Conservation (phyloP, 2,329 filamentous ascomycete species). For the Talaromyces rugulosus region DNA sequence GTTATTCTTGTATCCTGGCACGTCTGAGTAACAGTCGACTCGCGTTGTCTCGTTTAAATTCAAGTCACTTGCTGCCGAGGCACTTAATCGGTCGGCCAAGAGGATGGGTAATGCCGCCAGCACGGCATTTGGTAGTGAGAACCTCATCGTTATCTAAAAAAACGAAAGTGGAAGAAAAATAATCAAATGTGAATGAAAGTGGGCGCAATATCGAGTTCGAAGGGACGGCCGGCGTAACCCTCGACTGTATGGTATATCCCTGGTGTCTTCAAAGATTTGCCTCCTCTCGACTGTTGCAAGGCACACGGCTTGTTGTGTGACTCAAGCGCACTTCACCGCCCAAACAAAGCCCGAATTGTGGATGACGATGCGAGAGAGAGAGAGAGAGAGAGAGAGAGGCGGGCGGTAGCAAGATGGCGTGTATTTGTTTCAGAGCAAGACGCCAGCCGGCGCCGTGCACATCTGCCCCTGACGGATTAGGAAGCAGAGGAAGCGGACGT, state of each 20-base stretch:
- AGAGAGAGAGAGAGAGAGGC: slow-evolving; percentile 9
- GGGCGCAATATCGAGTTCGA: slow-evolving; percentile 5
- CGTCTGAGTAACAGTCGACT: slow-evolving; percentile 10
- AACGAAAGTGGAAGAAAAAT: neutral
- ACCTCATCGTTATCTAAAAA: slow-evolving; percentile 3
- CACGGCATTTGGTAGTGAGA: slow-evolving; percentile 1
- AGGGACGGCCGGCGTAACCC: slow-evolving; percentile 39
- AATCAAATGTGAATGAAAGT: slow-evolving; percentile 6
- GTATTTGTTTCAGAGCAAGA: slow-evolving; percentile 1
- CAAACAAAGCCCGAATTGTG: neutral
- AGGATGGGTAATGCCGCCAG: slow-evolving; percentile 4
- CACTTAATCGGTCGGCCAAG: neutral
- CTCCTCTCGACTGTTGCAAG: neutral
- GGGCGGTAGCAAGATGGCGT: slow-evolving; percentile 13
- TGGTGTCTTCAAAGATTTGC: neutral
- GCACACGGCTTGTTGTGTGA: neutral
- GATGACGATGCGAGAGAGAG: slow-evolving; percentile 3
- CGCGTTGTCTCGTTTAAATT: slow-evolving; percentile 5
- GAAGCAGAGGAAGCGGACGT: neutral
- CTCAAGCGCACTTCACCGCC: neutral
- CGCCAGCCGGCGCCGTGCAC: slow-evolving; percentile 10
- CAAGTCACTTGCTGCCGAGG: neutral
- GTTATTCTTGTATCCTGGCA: slow-evolving; percentile 41
- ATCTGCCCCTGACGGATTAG: slow-evolving; percentile 5
- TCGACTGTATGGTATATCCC: slow-evolving; percentile 17